Conservation (phyloP, 2,329 filamentous ascomycete species). For the Sclerotinia trifoliorum region DNA sequence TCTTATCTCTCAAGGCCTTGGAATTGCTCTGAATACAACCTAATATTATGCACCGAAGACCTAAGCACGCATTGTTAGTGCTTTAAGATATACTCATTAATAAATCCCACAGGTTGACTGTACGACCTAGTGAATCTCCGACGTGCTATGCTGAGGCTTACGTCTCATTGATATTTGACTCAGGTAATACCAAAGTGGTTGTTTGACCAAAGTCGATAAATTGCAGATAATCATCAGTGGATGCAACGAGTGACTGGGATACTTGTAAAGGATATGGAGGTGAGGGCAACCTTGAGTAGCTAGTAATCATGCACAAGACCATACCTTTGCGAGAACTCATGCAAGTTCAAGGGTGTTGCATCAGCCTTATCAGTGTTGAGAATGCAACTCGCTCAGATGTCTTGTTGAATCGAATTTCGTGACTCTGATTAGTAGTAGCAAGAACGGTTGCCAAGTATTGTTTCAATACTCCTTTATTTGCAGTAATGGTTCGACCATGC, state of each 20-base stretch:
- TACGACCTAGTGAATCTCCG: background rate
- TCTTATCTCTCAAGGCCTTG: background rate
- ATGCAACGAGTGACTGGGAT: conserved; percentile 8
- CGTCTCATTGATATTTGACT: conserved; percentile 3
- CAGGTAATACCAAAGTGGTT: background rate
- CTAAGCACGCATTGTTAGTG: background rate
- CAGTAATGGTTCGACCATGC: no score
- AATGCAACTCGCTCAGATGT: background rate
- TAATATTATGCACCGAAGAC: background rate
- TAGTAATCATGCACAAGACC: conserved; percentile 1
- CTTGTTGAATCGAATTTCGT: background rate
- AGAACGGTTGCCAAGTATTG: background rate
- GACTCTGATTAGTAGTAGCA: background rate
- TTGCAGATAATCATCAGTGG: background rate
- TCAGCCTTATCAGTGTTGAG: conserved; percentile 19
- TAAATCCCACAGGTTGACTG: background rate
- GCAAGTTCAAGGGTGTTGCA: conserved; percentile 18
- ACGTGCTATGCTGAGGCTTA: conserved; percentile 2
- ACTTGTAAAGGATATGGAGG: background rate
- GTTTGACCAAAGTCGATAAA: background rate
- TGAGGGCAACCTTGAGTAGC: background rate
- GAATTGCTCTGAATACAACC: background rate
- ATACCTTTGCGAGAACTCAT: background rate
- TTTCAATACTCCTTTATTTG: background rate
- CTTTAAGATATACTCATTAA: background rate